Percentiles rank a stretch among this genome's conserved stretches.
Evolutionary conservation across 2,329 filamentous ascomycete genomes (phyloP).

Genomic region (Neonectria punicea): DNA sequence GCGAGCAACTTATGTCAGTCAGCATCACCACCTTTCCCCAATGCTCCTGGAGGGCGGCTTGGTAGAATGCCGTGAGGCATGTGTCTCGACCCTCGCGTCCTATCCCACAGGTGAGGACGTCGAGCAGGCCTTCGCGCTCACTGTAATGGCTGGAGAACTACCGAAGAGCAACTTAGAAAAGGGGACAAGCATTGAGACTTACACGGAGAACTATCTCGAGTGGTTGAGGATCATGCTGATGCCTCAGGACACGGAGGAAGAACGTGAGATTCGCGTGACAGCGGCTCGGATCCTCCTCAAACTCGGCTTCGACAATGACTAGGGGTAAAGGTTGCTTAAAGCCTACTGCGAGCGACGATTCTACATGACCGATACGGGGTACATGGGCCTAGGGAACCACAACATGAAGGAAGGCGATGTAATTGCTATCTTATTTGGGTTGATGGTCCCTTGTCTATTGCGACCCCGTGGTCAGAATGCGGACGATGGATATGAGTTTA

Average conservation of each 20-base stretch:
- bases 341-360: slow-evolving; percentile 32
- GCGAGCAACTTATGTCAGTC: slow-evolving; percentile 17
- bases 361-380: slow-evolving; percentile 24
- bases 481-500: slow-evolving; percentile 30
- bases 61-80: slow-evolving; percentile 16
- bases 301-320: slow-evolving; percentile 20
- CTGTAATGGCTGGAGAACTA: slow-evolving; percentile 21
- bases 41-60: slow-evolving; percentile 11
- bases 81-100: slow-evolving; percentile 9
- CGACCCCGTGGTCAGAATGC: slow-evolving; percentile 13
- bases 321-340: slow-evolving; percentile 4
- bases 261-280: background rate
- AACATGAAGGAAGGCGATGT: slow-evolving; percentile 23
- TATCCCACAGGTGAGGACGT: slow-evolving; percentile 32
- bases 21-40: slow-evolving; percentile 24
- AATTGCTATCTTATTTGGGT: slow-evolving; percentile 26
- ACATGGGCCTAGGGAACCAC: slow-evolving; percentile 37
- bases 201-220: slow-evolving; percentile 24
- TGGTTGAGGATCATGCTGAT: slow-evolving; percentile 20
- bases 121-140: slow-evolving; percentile 26
- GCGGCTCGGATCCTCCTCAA: background rate
- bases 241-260: slow-evolving; percentile 8
- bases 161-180: background rate
- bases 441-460: slow-evolving; percentile 26
- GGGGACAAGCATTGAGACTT: slow-evolving; percentile 14